phyloP scores from a whole-genome alignment of 495 filamentous ascomycete genomes.

The Aspergillus asperescens region DNA sequence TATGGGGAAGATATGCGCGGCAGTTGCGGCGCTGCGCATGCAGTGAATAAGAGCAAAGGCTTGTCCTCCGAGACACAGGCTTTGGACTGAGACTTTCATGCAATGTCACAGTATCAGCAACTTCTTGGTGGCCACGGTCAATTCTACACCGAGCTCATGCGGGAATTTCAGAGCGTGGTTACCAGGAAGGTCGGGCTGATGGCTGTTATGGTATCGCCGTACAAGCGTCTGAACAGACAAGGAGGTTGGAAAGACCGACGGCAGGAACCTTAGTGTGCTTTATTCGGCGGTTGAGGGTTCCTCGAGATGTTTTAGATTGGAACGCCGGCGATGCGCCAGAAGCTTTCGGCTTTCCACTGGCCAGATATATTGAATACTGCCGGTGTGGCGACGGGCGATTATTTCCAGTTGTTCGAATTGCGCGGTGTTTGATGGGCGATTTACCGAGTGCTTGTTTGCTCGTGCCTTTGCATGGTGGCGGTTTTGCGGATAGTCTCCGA shows the following conservation, averaged over 20 bases:
- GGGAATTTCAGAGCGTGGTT: constrained; percentile 20
- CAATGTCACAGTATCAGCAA: constrained; percentile 33
- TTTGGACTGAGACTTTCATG: constrained; percentile 26
- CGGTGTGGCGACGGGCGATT: constrained; percentile 29
- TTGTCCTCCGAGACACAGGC: background rate
- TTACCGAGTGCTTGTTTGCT: background rate
- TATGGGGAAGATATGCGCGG: constrained; percentile 26
- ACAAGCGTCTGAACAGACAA: constrained; percentile 27
- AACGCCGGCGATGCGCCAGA: constrained; percentile 14
- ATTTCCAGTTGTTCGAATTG: background rate
- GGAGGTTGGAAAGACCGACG: constrained; percentile 33
- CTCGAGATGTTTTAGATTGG: constrained; percentile 33
- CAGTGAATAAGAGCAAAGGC: background rate
- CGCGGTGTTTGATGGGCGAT: background rate
- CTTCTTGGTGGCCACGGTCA: constrained; percentile 32
- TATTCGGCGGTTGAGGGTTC: constrained; percentile 33
- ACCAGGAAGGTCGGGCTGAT: constrained; percentile 37
- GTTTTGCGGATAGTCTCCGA: too few species aligned
- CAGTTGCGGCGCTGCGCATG: constrained; percentile 24
- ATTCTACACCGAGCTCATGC: constrained; percentile 38
- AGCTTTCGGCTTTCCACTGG: constrained; percentile 23
- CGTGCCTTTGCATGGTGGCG: background rate
- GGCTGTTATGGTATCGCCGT: constrained; percentile 36
- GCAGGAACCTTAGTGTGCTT: constrained; percentile 31
- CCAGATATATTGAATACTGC: constrained; percentile 31